A percentile compares a stretch with the other conserved stretches of the same genome.
Evolutionary conservation across 2,329 filamentous ascomycete species (phyloP).

Genomic region (Diaporthe eres): DNA sequence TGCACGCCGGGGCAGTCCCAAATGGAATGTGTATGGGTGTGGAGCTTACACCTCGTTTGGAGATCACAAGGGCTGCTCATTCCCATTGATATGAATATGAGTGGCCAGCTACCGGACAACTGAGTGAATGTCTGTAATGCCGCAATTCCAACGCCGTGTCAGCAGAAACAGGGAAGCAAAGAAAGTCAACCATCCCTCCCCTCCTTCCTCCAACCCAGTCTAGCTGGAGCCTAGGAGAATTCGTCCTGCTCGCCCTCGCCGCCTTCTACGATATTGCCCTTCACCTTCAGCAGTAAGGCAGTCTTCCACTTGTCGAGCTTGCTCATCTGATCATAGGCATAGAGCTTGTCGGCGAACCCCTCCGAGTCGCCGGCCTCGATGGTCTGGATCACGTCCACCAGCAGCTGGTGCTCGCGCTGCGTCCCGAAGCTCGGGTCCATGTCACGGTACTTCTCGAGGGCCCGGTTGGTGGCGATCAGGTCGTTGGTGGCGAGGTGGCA

Average conservation of each 20-base stretch:
- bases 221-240: constrained; percentile 49
- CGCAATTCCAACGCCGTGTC: constrained; percentile 24
- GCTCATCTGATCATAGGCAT: constrained; percentile 91
- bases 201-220: neutral
- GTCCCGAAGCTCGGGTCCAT: constrained; percentile 82
- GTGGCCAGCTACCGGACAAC: constrained; percentile 10
- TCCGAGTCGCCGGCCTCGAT: constrained; percentile 86
- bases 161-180: constrained; percentile 16
- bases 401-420: constrained; percentile 85
- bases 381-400: constrained; percentile 81
- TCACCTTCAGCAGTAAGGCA: constrained; percentile 83
- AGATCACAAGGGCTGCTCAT: neutral
- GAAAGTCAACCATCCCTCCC: neutral
- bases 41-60: neutral
- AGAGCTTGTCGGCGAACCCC: constrained; percentile 86
- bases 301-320: constrained; percentile 99
- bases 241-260: constrained; percentile 50
- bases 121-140: constrained; percentile 33
- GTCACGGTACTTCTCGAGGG: constrained; percentile 86
- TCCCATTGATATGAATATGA: constrained; percentile 6
- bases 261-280: constrained; percentile 80
- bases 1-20: neutral
- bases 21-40: neutral
- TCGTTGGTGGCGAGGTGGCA: constrained; percentile 85
- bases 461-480: constrained; percentile 82